phyloP scores from a whole-genome alignment of 495 filamentous ascomycete species.

The Aspergillus funiculosus region DNA sequence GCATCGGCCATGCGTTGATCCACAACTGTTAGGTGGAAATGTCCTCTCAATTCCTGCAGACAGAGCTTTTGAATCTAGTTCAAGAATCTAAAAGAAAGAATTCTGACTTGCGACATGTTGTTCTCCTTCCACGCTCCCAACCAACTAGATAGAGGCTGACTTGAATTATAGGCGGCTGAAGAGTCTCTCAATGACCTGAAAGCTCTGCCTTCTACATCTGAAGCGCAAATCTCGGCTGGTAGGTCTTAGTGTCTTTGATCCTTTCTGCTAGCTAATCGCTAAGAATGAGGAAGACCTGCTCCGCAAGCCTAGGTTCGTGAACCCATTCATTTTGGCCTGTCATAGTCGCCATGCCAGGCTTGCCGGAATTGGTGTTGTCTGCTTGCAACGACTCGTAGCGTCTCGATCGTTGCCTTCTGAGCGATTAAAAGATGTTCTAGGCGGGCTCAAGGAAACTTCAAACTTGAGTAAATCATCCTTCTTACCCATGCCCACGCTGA shows the following conservation, averaged over 20 bases:
- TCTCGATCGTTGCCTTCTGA: constrained; percentile 67
- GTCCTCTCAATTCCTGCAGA: constrained; percentile 85
- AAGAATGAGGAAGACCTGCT: constrained; percentile 62
- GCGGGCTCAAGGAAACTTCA: constrained; percentile 78
- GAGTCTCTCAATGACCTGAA: constrained; percentile 90
- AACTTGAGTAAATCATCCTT: constrained; percentile 46
- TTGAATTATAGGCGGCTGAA: constrained; percentile 68
- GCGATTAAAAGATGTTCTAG: constrained; percentile 73
- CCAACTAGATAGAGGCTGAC: constrained; percentile 24
- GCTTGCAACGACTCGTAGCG: constrained; percentile 82
- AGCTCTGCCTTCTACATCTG: constrained; percentile 64
- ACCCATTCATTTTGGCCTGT: constrained; percentile 90
- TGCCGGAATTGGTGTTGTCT: constrained; percentile 76
- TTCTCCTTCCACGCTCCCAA: constrained; percentile 10
- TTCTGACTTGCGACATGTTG: constrained; percentile 77
- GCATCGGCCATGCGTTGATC: constrained; percentile 34
- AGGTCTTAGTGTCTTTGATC: constrained; percentile 17
- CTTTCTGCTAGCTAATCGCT: constrained; percentile 8
- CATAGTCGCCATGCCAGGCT: constrained; percentile 82
- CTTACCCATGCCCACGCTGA: not conserved
- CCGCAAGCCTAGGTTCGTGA: constrained; percentile 73
- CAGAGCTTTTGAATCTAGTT: constrained; percentile 85
- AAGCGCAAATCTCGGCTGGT: constrained; percentile 83
- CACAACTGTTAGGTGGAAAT: constrained; percentile 47
- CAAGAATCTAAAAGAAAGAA: constrained; percentile 95